Conservation (phyloP, 2,329 filamentous ascomycete genomes). For the Sclerotinia minor region DNA sequence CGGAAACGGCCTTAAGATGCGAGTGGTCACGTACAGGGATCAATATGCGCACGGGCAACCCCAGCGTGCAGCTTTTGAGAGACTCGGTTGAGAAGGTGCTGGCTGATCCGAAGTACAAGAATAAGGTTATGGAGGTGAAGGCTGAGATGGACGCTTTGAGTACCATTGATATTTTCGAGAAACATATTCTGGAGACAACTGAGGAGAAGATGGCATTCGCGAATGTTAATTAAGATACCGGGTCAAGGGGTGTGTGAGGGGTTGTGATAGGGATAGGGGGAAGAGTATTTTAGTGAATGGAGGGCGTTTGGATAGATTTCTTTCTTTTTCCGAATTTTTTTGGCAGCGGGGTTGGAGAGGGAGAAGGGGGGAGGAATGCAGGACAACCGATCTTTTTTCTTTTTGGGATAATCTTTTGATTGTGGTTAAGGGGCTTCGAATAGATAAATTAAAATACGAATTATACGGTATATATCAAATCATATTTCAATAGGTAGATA, state of each 20-base stretch:
- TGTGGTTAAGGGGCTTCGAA: no score
- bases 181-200: not conserved
- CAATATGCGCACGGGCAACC: not conserved
- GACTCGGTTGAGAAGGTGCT: not conserved
- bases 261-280: not conserved
- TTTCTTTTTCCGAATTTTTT: no score
- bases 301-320: not conserved
- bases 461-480: no score
- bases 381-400: not conserved
- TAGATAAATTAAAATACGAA: no score
- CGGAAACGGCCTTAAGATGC: constrained; percentile 26
- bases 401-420: not conserved
- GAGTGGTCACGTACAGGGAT: not conserved
- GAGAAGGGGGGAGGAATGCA: no score
- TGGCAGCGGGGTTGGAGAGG: no score
- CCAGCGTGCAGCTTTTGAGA: not conserved
- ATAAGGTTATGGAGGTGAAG: not conserved
- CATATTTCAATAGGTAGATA: no score
- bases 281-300: not conserved
- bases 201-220: not conserved
- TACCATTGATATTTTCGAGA: not conserved
- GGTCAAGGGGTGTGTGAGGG: not conserved
- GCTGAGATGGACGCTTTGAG: not conserved
- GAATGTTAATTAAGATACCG: not conserved
- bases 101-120: not conserved